phyloP scores from a whole-genome alignment of 2,329 filamentous ascomycete genomes.

The Aureobasidium musti region DNA sequence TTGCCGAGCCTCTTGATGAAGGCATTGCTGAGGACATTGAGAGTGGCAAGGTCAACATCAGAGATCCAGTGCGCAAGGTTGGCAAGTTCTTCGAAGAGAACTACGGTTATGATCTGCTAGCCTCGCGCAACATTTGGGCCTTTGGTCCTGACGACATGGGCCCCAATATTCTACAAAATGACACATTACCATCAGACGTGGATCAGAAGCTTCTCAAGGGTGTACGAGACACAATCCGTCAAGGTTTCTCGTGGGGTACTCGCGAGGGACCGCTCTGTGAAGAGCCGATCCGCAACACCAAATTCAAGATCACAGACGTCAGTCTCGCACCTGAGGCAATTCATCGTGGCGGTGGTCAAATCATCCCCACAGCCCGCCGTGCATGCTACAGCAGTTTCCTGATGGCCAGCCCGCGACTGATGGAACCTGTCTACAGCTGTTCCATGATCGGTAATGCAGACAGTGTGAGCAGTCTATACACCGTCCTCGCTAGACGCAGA shows the following conservation, averaged over 20 bases:
- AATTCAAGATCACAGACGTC: slow-evolving; percentile 94
- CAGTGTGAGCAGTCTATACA: slow-evolving; percentile 85
- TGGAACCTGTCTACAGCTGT: slow-evolving; percentile 94
- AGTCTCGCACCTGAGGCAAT: slow-evolving; percentile 86
- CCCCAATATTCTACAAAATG: slow-evolving; percentile 94
- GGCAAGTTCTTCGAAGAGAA: slow-evolving; percentile 97
- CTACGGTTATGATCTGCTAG: slow-evolving; percentile 94
- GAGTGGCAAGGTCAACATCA: slow-evolving; percentile 83
- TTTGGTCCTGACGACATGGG: slow-evolving; percentile 95
- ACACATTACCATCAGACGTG: slow-evolving; percentile 90
- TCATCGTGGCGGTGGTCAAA: slow-evolving; percentile 91
- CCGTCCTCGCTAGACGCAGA: slow-evolving; percentile 80
- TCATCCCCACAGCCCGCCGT: slow-evolving; percentile 90
- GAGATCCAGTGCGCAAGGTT: slow-evolving; percentile 87
- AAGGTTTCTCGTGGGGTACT: slow-evolving; percentile 96
- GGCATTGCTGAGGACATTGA: slow-evolving; percentile 96
- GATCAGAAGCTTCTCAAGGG: slow-evolving; percentile 87
- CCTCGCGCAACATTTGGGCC: slow-evolving; percentile 94
- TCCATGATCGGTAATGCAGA: slow-evolving; percentile 92
- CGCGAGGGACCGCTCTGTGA: slow-evolving; percentile 95
- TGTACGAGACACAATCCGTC: slow-evolving; percentile 88
- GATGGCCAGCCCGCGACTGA: slow-evolving; percentile 92
- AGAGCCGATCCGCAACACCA: slow-evolving; percentile 97
- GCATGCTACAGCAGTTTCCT: slow-evolving; percentile 96
- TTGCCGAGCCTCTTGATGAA: slow-evolving; percentile 91